phyloP scores from a whole-genome alignment of 2,329 filamentous ascomycete species.

The Monosporascus cannonballus region DNA sequence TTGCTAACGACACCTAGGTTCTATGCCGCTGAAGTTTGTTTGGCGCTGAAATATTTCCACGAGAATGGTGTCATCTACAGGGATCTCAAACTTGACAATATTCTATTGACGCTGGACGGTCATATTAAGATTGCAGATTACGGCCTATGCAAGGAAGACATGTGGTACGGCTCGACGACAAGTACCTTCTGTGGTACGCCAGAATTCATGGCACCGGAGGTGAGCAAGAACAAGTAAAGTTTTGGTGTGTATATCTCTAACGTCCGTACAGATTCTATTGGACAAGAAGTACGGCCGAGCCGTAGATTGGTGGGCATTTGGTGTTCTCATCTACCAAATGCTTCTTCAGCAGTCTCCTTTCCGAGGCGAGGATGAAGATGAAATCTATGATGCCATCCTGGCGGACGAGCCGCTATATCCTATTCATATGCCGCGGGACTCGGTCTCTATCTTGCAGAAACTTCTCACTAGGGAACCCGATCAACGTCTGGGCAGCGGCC shows the following conservation, averaged over 20 bases:
- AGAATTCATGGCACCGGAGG: constrained; percentile 98
- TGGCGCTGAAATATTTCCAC: constrained; percentile 98
- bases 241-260: constrained; percentile 23
- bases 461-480: constrained; percentile 93
- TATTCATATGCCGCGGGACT: constrained; percentile 97
- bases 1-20: constrained; percentile 51
- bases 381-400: constrained; percentile 98
- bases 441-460: constrained; percentile 96
- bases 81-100: constrained; percentile 90
- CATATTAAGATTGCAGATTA: constrained; percentile 99
- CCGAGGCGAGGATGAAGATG: constrained; percentile 96
- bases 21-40: constrained; percentile 93
- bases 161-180: constrained; percentile 97
- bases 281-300: constrained; percentile 98
- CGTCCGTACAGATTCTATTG: constrained; percentile 65
- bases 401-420: constrained; percentile 96
- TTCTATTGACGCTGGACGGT: constrained; percentile 86
- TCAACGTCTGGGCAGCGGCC: constrained; percentile 83
- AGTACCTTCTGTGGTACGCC: constrained; percentile 99
- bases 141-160: constrained; percentile 98
- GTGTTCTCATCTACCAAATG: constrained; percentile 99
- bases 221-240: constrained; percentile 33
- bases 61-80: constrained; percentile 99
- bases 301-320: constrained; percentile 99
- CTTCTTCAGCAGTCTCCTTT: constrained; percentile 97